Evolutionary conservation across 768 basidiomycete species (phyloP).

Genomic region (Amanita thiersii): DNA sequence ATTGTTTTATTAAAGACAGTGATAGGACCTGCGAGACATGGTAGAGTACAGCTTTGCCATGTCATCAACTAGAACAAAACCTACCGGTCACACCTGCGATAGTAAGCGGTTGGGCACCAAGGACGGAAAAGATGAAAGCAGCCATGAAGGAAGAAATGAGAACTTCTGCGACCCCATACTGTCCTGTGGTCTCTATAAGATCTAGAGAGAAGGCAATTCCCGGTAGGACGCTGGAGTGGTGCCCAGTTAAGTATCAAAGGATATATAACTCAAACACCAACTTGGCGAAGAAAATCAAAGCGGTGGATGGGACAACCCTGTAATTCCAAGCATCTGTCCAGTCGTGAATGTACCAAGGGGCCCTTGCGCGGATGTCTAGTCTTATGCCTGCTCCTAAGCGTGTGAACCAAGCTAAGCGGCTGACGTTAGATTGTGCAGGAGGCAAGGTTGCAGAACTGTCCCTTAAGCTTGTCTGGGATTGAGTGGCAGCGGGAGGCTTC

Average conservation of each 20-base stretch:
- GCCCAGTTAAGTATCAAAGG: neutral
- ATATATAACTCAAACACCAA: slow-evolving; percentile 22
- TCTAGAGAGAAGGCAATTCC: slow-evolving; percentile 90
- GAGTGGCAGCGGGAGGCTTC: too few relatives aligned
- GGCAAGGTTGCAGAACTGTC: slow-evolving; percentile 9
- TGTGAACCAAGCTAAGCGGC: slow-evolving; percentile 20
- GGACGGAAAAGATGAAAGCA: slow-evolving; percentile 77
- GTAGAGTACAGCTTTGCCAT: neutral
- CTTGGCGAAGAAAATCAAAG: slow-evolving; percentile 83
- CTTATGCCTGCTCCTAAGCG: slow-evolving; percentile 53
- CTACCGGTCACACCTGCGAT: slow-evolving; percentile 87
- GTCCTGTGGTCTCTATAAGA: slow-evolving; percentile 81
- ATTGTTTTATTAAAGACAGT: slow-evolving; percentile 92
- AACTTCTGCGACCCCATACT: slow-evolving; percentile 88
- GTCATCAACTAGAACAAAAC: neutral
- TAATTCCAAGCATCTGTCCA: slow-evolving; percentile 94
- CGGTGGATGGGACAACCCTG: slow-evolving; percentile 79
- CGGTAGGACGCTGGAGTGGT: slow-evolving; percentile 57
- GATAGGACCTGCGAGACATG: slow-evolving; percentile 61
- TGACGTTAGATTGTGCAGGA: slow-evolving; percentile 10
- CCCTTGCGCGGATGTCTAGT: slow-evolving; percentile 60
- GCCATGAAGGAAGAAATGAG: slow-evolving; percentile 82
- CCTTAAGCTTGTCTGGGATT: too few relatives aligned
- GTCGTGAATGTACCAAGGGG: slow-evolving; percentile 77
- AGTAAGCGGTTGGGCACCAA: slow-evolving; percentile 86